Conservation (phyloP, 352 stramenopile species). For the Phytophthora rubi region DNA sequence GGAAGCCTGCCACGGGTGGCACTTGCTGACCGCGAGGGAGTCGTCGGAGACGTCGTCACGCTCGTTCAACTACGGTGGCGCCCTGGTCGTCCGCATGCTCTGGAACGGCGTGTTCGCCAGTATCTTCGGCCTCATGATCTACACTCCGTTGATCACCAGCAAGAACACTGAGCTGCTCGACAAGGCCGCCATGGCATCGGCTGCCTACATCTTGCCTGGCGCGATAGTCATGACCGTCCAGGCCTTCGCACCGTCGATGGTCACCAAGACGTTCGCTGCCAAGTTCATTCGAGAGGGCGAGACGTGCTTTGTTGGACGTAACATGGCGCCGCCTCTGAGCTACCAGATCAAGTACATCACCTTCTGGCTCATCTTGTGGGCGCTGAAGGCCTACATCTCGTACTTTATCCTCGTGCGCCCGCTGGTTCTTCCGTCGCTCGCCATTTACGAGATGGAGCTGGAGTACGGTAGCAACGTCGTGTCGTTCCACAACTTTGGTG, state of each 20-base stretch:
- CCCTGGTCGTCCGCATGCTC: constrained; percentile 63
- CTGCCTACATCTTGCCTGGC: constrained; percentile 54
- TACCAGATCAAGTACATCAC: constrained; percentile 73
- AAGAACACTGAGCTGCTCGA: constrained; percentile 55
- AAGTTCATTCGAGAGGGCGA: constrained; percentile 81
- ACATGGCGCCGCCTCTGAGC: constrained; percentile 67
- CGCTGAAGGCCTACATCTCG: constrained; percentile 65
- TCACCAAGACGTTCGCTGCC: constrained; percentile 59
- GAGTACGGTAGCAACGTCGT: constrained; percentile 64
- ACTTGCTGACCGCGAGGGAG: constrained; percentile 56
- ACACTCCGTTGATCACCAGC: constrained; percentile 43
- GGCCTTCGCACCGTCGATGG: constrained; percentile 49
- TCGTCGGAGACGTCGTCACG: constrained; percentile 49
- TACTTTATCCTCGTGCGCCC: constrained; percentile 77
- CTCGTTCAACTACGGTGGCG: constrained; percentile 66
- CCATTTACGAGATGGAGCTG: constrained; percentile 74
- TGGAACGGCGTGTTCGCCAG: constrained; percentile 69
- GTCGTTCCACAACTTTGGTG: constrained; percentile 75
- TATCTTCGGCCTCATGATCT: constrained; percentile 72
- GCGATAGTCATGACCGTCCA: constrained; percentile 51
- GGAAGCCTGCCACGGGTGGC: constrained; percentile 66
- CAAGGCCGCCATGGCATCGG: constrained; percentile 35
- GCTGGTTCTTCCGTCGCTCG: constrained; percentile 69
- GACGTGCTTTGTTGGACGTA: constrained; percentile 66
- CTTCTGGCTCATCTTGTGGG: constrained; percentile 70